Base-by-base conservation (phyloP, 257 asterid genomes). In the Petunia axillaris region DNA sequence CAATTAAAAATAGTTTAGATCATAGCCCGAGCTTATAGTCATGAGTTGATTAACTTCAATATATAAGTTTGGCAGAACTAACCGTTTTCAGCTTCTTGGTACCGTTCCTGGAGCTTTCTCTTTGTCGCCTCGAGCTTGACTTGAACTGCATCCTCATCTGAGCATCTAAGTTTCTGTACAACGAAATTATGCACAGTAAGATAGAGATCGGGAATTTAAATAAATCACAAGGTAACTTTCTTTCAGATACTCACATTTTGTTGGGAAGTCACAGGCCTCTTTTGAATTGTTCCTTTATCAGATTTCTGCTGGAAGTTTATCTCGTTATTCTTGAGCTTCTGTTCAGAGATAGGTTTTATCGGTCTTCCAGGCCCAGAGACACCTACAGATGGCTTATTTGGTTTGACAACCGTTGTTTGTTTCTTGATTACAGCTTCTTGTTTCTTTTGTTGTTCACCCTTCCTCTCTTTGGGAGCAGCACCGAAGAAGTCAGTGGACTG, bases 21-120 rank as follows among this genome's bases (percentile, higher is more conserved):
- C 8, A 35, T 50, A 16, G 35, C 46, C 38, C 37, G 60, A 64
- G 58, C 36, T 80, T 8, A 14, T 3, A 10, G 52, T 48, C 57
- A n/a, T 4, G 4, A 44, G 39, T 52, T 48, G 9, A 71, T 5
- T 5, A 2, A 50, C 16, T 57, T 64, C 39, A 58, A 55, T 60
- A 66, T 35, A 50, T 11, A 7, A 64, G 25, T 6, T n/a, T 77
- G 55, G 2, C 8, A 14, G 39, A 81, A 87, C 97, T 64, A 81
- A 93, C 99, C 98, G 14, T 95, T 93, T 82, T 91, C 94, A 57
- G 90, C 99, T 89, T 92, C 98, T 83, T 88, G 98, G 82, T 93
- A 93, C 10, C 98, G 94, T 79, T 95, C 97, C 7, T 95, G 99
- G 43, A 95, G 97, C 85, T 95, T 95, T 91, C 99, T 92, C 76